Evolutionary conservation across 805 yeast species (phyloP).

Genomic region (Nakazawaea ambrosiae): DNA sequence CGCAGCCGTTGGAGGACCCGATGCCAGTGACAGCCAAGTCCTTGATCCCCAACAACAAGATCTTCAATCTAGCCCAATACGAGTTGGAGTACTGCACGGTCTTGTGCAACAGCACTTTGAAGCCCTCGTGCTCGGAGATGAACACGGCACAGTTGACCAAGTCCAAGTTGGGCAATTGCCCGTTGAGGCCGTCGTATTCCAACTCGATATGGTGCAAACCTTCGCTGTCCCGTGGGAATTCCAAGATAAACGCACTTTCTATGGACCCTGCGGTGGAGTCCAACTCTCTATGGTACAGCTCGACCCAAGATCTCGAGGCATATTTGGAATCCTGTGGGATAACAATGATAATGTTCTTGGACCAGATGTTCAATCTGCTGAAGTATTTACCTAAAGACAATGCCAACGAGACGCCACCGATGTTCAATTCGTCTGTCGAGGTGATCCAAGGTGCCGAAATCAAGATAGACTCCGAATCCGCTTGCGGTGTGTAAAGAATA

Average conservation of each 20-base stretch:
- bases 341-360: constrained; percentile 85
- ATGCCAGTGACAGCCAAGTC: constrained; percentile 69
- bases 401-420: constrained; percentile 74
- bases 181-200: constrained; percentile 82
- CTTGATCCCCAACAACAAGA: constrained; percentile 58
- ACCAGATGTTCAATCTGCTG: constrained; percentile 86
- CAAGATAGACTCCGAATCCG: constrained; percentile 94
- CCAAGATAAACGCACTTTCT: constrained; percentile 83
- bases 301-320: constrained; percentile 83
- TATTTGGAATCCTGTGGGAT: constrained; percentile 65
- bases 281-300: constrained; percentile 80
- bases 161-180: constrained; percentile 93
- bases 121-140: constrained; percentile 69
- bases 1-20: constrained; percentile 60
- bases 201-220: constrained; percentile 69
- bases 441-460: constrained; percentile 84
- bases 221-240: constrained; percentile 59
- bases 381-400: constrained; percentile 75
- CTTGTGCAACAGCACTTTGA: constrained; percentile 61
- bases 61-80: constrained; percentile 49
- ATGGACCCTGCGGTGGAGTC: constrained; percentile 90
- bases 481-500: constrained; percentile 85
- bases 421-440: constrained; percentile 54
- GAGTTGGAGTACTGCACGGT: constrained; percentile 41
- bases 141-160: constrained; percentile 75